Percentiles rank a stretch among this genome's conserved stretches.
Conservation (phyloP, 1,139 yeast genomes). For the Pichia sp. region DNA sequence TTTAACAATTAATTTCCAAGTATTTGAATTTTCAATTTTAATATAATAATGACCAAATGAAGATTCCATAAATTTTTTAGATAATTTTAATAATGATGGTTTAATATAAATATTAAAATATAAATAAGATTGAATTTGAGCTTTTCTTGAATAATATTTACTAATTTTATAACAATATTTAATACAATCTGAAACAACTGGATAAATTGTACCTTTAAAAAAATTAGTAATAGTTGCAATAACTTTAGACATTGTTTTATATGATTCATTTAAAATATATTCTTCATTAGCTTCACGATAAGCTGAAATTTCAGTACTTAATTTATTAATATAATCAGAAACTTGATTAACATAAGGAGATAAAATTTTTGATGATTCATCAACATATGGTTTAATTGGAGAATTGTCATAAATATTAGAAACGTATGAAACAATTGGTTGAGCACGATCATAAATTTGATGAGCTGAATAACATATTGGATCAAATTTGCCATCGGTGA, state of each 20-base stretch:
- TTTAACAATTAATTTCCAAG: not conserved
- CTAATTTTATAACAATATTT: not conserved
- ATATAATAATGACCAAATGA: slow-evolving; percentile 11
- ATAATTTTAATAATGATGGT: slow-evolving; percentile 7
- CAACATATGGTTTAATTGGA: slow-evolving; percentile 22
- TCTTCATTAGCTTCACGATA: slow-evolving; percentile 10
- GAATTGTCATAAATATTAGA: slow-evolving; percentile 16
- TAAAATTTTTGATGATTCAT: not conserved
- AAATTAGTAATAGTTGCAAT: slow-evolving; percentile 1
- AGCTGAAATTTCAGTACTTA: not conserved
- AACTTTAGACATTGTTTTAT: slow-evolving; percentile 3
- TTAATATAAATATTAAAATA: slow-evolving; percentile 15
- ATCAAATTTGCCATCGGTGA: slow-evolving; percentile 3
- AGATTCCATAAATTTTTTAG: slow-evolving; percentile 8
- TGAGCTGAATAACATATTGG: slow-evolving; percentile 22
- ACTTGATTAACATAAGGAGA: slow-evolving; percentile 3
- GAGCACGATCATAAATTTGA: slow-evolving; percentile 11
- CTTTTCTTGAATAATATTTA: slow-evolving; percentile 1
- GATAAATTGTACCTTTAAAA: slow-evolving; percentile 4
- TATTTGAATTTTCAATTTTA: slow-evolving; percentile 5
- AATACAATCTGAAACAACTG: slow-evolving; percentile 3
- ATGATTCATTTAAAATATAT: slow-evolving; percentile 3
- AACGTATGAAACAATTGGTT: slow-evolving; percentile 17
- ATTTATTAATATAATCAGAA: not conserved
- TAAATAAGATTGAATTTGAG: slow-evolving; percentile 9